Evolutionary conservation across 2,329 filamentous ascomycete species (phyloP), one percentile per base, ranked within the genome.

Genomic region (Dactylellina drechsleri): DNA sequence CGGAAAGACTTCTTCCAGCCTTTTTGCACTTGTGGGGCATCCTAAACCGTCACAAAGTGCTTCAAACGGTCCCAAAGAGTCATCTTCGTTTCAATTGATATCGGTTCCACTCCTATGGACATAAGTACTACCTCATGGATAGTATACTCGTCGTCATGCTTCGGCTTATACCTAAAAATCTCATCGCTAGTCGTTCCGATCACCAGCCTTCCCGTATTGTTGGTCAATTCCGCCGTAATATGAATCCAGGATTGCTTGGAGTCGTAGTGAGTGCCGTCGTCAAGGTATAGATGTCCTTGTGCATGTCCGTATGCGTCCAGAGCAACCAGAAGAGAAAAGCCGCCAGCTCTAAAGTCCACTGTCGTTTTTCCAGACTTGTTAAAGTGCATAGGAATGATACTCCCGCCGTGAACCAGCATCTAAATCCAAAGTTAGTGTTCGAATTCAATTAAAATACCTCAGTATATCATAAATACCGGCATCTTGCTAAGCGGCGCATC

Each of bases 351-450:
- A 40, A 75, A 75, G 41, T 75, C 71, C 7, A 65, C 71, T 0
- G 71, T 75, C 1, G 71, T 75, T 18, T 60, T 64, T n/a, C 71
- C 71, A 4, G 52, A n/a, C 18, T 56, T 75, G 31, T 64, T 53
- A 23, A 59, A 65, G 26, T 67, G 58, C 58, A 60, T 68, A 36
- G 71, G 71, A 47, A 75, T 64, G 15, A 75, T 65, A 10, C 57
- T 58, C 36, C 71, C 71, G 7, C 50, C 71, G 2, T 64, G 52
- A 26, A 68, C 23, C 23, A 52, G 68, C 13, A 75, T 18, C 71
- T 75, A 36, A 2, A 15, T 16, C 4, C 13, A 16, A 5, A 10
- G 53, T 56, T 56, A 61, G 56, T 3, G 20, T 20, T 52, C n/a
- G 2, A 52, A 23, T 13, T 40, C 20, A 10, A 47, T 54, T 15